Evolutionary conservation across 2,329 filamentous ascomycete genomes (phyloP).

Genomic region (Alternaria hordeiaustralica): DNA sequence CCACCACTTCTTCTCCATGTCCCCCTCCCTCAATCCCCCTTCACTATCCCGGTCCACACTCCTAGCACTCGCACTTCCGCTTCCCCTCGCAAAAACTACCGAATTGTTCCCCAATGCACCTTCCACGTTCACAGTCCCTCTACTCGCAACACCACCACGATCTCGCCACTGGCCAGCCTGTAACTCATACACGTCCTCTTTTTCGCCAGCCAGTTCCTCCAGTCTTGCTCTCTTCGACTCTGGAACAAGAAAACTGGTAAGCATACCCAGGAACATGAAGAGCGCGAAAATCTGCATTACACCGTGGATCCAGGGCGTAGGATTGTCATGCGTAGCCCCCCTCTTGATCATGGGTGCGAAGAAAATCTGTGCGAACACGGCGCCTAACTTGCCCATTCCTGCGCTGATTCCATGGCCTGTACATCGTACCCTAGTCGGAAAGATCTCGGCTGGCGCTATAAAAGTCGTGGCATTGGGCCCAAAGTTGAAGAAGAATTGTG

Average conservation of each 20-base stretch:
- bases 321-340: conserved; percentile 58
- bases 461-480: conserved; percentile 60
- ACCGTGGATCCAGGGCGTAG: conserved; percentile 71
- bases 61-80: conserved; percentile 20
- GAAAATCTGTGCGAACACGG: conserved; percentile 58
- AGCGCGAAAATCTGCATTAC: conserved; percentile 80
- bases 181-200: conserved; percentile 53
- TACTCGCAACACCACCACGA: conserved; percentile 11
- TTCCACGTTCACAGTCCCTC: background rate
- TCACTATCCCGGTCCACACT: conserved; percentile 17
- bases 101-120: background rate
- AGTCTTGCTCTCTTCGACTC: conserved; percentile 78
- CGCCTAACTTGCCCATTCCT: conserved; percentile 56
- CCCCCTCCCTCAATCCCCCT: conserved; percentile 10
- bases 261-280: conserved; percentile 77
- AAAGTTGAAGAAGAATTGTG: conserved; percentile 63
- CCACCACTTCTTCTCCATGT: conserved; percentile 33
- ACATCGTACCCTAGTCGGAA: conserved; percentile 57
- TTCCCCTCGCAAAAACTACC: conserved; percentile 10
- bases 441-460: conserved; percentile 60
- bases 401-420: conserved; percentile 59
- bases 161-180: conserved; percentile 56
- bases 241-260: conserved; percentile 74
- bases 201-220: conserved; percentile 72
- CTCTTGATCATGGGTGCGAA: conserved; percentile 60